Conservation (phyloP, 2,329 filamentous ascomycete species). For the Penicillium thymicola region DNA sequence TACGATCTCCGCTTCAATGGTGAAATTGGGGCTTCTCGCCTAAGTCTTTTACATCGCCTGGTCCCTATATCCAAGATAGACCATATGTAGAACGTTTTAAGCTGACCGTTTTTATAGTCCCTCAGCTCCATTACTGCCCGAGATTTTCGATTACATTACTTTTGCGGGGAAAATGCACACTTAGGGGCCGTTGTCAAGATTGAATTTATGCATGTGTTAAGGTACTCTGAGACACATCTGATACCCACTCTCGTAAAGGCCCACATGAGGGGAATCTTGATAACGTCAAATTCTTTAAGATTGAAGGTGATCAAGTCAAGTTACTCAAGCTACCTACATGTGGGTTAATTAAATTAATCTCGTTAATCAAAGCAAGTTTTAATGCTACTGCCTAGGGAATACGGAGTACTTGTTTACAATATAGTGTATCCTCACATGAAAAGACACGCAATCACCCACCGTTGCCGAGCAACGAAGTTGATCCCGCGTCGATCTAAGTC, state of each 20-base stretch:
- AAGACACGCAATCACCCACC: slow-evolving; percentile 4
- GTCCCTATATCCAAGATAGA: background rate
- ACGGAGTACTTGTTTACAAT: too few species aligned
- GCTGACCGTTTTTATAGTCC: background rate
- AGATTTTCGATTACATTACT: background rate
- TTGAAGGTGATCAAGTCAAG: background rate
- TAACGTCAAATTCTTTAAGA: background rate
- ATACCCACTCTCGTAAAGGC: background rate
- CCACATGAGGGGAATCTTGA: background rate
- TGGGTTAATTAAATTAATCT: background rate
- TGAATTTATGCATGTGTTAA: background rate
- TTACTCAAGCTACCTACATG: too few species aligned
- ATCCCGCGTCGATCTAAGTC: slow-evolving; percentile 13
- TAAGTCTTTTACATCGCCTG: background rate
- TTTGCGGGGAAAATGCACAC: too few species aligned
- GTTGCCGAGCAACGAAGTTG: slow-evolving; percentile 23
- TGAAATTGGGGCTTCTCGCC: background rate
- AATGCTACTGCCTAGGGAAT: background rate
- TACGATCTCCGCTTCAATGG: background rate
- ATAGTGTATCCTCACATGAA: background rate
- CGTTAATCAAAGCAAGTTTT: background rate
- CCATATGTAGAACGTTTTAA: background rate
- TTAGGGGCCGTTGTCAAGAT: background rate
- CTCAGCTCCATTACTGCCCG: background rate
- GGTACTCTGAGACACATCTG: background rate